These are phyloP conservation scores for Hypomyces perniciosus DNA, from an alignment of 2,329 filamentous ascomycete genomes.

Conservation along the genomic window DNA sequence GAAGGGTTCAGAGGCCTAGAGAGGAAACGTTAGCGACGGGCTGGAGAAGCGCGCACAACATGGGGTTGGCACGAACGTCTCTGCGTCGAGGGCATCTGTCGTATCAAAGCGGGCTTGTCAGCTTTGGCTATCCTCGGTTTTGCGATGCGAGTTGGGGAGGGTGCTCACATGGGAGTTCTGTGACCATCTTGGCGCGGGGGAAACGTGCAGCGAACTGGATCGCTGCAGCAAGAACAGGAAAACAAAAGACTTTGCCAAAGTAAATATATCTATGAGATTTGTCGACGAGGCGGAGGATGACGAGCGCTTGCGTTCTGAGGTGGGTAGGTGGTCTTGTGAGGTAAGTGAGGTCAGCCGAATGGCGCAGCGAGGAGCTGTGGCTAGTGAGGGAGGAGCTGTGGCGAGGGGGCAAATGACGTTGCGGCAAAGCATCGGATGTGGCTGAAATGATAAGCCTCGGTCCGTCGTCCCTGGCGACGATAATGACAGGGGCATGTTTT, in stretches of 20 bases:
- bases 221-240: not conserved
- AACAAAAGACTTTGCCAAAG: too few relatives aligned
- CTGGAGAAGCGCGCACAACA: slow-evolving; percentile 7
- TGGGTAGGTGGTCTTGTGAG: not conserved
- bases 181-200: slow-evolving; percentile 33
- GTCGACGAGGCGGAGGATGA: too few relatives aligned
- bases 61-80: slow-evolving; percentile 58
- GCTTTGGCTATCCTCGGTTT: not conserved
- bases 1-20: slow-evolving; percentile 78
- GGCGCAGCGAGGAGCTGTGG: slow-evolving; percentile 8
- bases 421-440: not conserved
- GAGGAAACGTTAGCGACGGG: not conserved
- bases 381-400: slow-evolving; percentile 1
- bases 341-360: not conserved
- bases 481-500: not conserved
- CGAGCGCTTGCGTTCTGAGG: not conserved
- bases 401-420: not conserved
- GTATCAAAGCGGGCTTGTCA: not conserved
- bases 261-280: too few relatives aligned
- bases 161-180: slow-evolving; percentile 44
- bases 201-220: not conserved
- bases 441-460: not conserved
- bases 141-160: slow-evolving; percentile 1
- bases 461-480: slow-evolving; percentile 9
- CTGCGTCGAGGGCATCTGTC: slow-evolving; percentile 91